Percentiles rank a stretch among this genome's conserved stretches.
Evolutionary conservation across 2,329 filamentous ascomycete species (phyloP).

Genomic region (Claviceps humidiphila): DNA sequence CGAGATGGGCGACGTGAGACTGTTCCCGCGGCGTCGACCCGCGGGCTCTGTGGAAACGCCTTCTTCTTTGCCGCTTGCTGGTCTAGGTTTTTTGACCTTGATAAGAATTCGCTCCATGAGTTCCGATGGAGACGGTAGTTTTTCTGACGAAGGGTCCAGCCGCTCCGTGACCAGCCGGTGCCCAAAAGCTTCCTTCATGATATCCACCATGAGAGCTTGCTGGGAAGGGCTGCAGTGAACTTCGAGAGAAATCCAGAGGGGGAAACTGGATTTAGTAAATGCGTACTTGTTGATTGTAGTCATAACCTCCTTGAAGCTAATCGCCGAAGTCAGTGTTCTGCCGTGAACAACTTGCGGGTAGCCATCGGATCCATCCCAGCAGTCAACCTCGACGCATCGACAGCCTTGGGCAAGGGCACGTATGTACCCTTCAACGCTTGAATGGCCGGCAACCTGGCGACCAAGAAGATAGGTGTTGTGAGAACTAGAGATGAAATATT

Average conservation of each 20-base stretch:
- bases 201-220: constrained; percentile 77
- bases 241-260: constrained; percentile 87
- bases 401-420: constrained; percentile 77
- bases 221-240: constrained; percentile 80
- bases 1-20: constrained; percentile 54
- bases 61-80: constrained; percentile 29
- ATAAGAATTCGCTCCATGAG: constrained; percentile 74
- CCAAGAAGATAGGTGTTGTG: constrained; percentile 96
- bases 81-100: constrained; percentile 74
- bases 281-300: constrained; percentile 90
- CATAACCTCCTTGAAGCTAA: constrained; percentile 85
- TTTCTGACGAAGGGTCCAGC: constrained; percentile 51
- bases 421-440: constrained; percentile 92
- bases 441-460: constrained; percentile 76
- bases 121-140: constrained; percentile 74
- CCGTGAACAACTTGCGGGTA: constrained; percentile 86
- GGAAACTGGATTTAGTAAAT: constrained; percentile 75
- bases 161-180: constrained; percentile 66
- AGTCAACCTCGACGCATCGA: constrained; percentile 93
- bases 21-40: constrained; percentile 47
- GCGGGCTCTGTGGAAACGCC: constrained; percentile 18
- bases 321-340: constrained; percentile 73
- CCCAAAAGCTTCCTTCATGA: constrained; percentile 75
- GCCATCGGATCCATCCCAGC: constrained; percentile 86
- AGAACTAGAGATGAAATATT: constrained; percentile 96